Conservation (phyloP, 768 basidiomycete species). For the Podaxis sp. region DNA sequence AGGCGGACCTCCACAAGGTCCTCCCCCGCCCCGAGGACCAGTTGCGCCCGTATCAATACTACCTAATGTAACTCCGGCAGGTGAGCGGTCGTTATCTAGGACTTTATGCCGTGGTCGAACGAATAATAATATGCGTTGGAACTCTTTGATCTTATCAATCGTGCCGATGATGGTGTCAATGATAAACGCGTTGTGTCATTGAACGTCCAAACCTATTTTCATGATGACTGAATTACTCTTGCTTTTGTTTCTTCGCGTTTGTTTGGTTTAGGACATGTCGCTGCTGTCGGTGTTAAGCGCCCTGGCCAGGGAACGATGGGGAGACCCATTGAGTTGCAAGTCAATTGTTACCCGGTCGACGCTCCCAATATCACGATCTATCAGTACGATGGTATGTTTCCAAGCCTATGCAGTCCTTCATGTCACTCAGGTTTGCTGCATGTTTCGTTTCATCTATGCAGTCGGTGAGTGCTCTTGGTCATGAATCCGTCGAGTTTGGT, state of each 20-base stretch:
- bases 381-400: conserved; percentile 73
- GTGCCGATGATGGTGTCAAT: conserved; percentile 19
- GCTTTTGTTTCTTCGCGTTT: not conserved
- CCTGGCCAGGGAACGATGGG: conserved; percentile 34
- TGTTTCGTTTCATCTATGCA: not conserved
- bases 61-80: conserved; percentile 23
- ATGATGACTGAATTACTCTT: not conserved
- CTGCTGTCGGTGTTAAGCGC: conserved; percentile 33
- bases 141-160: conserved; percentile 51
- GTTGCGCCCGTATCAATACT: conserved; percentile 24
- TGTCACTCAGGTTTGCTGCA: not conserved
- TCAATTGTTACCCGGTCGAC: conserved; percentile 63
- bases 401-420: not conserved
- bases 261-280: conserved; percentile 26
- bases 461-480: conserved; percentile 4
- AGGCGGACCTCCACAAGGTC: conserved; percentile 21
- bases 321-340: conserved; percentile 24
- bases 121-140: conserved; percentile 6
- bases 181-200: not conserved
- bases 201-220: not conserved
- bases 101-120: not conserved
- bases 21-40: conserved; percentile 24
- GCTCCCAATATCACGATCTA: conserved; percentile 60
- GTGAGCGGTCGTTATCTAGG: conserved; percentile 26
- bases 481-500: not conserved